A percentile compares a stretch with the other conserved stretches of the same genome.
Conservation (phyloP, 2,329 filamentous ascomycete genomes). For the Aspergillus piperis region DNA sequence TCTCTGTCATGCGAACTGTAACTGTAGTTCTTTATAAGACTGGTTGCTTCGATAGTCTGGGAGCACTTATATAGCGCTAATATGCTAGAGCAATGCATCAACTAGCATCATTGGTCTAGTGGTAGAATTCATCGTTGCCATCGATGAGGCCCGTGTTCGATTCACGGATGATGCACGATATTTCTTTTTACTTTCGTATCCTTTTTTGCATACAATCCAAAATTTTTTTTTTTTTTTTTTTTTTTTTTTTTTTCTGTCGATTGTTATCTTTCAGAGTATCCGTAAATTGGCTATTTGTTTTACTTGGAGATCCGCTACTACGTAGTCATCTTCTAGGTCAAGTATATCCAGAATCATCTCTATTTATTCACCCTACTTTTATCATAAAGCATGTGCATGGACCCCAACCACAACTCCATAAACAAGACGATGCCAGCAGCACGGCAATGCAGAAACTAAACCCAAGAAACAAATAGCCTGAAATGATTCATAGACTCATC, state of each 20-base stretch:
- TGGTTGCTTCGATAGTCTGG: no score
- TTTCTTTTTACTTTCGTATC: no score
- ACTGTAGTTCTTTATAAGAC: no score
- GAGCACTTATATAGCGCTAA: no score
- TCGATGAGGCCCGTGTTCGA: conserved; percentile 50
- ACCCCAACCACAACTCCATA: conserved; percentile 7
- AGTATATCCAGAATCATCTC: neutral
- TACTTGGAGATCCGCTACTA: no score
- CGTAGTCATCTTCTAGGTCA: no score
- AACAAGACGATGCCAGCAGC: conserved; percentile 2
- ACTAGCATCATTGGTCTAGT: conserved; percentile 47
- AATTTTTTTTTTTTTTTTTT: no score
- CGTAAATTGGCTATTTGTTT: no score
- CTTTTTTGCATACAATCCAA: no score
- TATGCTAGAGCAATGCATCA: no score
- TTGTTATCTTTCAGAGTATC: no score
- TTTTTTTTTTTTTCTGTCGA: neutral
- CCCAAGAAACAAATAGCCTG: neutral
- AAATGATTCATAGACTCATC: conserved; percentile 9
- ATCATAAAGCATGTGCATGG: conserved; percentile 1
- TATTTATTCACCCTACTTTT: conserved; percentile 1
- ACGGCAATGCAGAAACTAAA: neutral
- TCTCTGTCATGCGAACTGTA: no score
- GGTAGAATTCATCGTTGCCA: conserved; percentile 49
- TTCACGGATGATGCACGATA: conserved; percentile 43